Base-by-base conservation (phyloP, 495 filamentous ascomycete genomes). In the Neurospora discreta region DNA sequence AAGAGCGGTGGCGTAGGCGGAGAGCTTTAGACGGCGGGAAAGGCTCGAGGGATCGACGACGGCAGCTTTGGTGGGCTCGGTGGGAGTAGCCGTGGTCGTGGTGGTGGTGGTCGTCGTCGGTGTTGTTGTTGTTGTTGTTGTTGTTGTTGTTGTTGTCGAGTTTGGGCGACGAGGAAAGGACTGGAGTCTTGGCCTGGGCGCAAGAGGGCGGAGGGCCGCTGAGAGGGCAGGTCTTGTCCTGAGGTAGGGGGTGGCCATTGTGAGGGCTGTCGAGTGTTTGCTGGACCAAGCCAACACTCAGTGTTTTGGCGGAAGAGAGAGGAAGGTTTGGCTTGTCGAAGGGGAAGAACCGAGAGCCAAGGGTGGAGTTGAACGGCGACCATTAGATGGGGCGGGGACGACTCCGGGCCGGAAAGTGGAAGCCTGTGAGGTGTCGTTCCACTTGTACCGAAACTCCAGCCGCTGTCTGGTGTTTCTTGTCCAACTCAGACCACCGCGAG, bases 1-100 rank as follows among this genome's bases (percentile, higher is more conserved):
- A 68, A 93, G 74, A 3, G 88, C 83, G 20, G 87, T 86, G 67
- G 89, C 85, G 70, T 88, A 86, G 26, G 90, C 71, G 58, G 86
- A 70, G 68, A 86, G 86, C 77, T 82, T 86, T 43, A 85, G 69
- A 33, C 82, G 79, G 0, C 82, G 81, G 18, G 52, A 13, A 9
- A 60, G 5, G 16, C 4, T 18, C 52, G 15, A 60, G 52, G 52
- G 23, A 60, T 30, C 13, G 52, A 13, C 52, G 52, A 18, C 52
- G 15, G 52, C 52, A 60, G 52, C 52, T 33, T 33, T 60, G 13
- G 52, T 60, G 13, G 52, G 26, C 26, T 60, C 52, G 52, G 52
- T 60, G 2, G 52, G 52, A 1, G 52, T 60, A 60, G 52, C 26
- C 10, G 80, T 79, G 52, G 79, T 75, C 26, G 79, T 75, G 60